These are phyloP conservation scores for Cyberlindnera mrakii DNA, from an alignment of 805 yeast species.

Conservation along the genomic window DNA sequence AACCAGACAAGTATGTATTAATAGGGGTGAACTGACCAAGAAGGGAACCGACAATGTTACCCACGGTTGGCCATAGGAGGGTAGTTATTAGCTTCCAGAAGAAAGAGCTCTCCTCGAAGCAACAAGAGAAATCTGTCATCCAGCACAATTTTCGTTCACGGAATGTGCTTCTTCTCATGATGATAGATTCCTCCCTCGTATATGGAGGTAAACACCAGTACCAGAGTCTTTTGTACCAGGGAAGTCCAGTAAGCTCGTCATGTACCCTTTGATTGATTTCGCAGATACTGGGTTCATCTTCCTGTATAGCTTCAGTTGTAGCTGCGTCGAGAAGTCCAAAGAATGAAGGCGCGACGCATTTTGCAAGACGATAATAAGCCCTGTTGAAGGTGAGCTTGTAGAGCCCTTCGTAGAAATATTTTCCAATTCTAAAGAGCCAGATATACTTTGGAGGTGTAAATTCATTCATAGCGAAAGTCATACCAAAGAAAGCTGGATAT, in stretches of 20 bases:
- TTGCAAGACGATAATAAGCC: constrained; percentile 25
- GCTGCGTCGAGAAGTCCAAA: constrained; percentile 11
- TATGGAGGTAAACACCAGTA: constrained; percentile 3
- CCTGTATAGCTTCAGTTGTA: constrained; percentile 12
- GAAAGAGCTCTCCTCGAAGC: constrained; percentile 16
- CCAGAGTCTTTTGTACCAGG: constrained; percentile 3
- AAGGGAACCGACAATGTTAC: constrained; percentile 21
- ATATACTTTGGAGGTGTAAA: constrained; percentile 7
- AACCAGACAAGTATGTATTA: constrained; percentile 15
- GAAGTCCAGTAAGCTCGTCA: background rate
- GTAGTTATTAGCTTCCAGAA: background rate
- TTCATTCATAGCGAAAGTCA: background rate
- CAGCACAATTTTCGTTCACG: constrained; percentile 26
- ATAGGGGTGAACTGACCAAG: constrained; percentile 21
- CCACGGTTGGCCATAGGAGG: constrained; percentile 25
- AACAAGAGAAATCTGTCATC: constrained; percentile 24
- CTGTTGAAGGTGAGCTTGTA: constrained; percentile 26
- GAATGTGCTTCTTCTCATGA: constrained; percentile 7
- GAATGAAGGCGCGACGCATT: constrained; percentile 23
- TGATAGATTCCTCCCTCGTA: constrained; percentile 1
- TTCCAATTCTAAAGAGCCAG: constrained; percentile 10
- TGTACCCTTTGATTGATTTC: constrained; percentile 3
- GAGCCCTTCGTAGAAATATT: constrained; percentile 12
- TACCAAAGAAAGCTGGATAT: background rate
- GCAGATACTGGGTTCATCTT: constrained; percentile 1